Conservation (phyloP, 208 protist species). For the Acanthamoeba lenticulata region DNA sequence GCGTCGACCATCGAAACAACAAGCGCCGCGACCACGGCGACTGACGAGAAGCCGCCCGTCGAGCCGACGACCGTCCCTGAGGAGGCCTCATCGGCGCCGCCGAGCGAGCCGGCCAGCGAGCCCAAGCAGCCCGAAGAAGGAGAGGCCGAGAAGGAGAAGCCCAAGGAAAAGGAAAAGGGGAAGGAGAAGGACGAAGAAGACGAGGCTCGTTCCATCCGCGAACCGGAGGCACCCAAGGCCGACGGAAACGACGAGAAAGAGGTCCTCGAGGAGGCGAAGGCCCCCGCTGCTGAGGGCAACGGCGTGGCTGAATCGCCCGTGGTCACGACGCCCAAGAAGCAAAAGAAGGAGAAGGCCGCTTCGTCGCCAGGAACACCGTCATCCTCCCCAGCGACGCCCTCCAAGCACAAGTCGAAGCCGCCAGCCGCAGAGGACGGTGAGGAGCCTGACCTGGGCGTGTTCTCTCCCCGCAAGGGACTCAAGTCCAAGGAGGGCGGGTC, state of each 20-base stretch:
- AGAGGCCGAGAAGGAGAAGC: background rate
- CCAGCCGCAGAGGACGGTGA: background rate
- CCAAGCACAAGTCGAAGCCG: background rate
- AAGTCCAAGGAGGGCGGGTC: background rate
- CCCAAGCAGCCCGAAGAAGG: background rate
- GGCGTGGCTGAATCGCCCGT: background rate
- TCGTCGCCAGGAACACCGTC: background rate
- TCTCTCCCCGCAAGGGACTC: background rate
- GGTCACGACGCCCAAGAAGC: background rate
- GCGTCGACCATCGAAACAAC: background rate
- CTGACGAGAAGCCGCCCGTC: background rate
- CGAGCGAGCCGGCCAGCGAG: background rate
- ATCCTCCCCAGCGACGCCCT: background rate
- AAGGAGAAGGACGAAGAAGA: background rate
- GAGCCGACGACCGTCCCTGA: background rate
- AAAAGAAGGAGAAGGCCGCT: background rate
- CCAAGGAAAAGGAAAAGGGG: background rate
- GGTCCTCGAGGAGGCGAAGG: background rate
- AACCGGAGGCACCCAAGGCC: background rate
- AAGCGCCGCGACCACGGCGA: background rate
- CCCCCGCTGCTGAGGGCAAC: background rate
- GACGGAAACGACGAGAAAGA: background rate
- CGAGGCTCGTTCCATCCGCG: background rate
- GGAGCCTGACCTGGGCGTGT: background rate
- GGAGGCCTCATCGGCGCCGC: background rate